Percentiles rank a stretch among this genome's conserved stretches.
phyloP scores from a whole-genome alignment of 495 filamentous ascomycete genomes.

The Aspergillus hancockii region DNA sequence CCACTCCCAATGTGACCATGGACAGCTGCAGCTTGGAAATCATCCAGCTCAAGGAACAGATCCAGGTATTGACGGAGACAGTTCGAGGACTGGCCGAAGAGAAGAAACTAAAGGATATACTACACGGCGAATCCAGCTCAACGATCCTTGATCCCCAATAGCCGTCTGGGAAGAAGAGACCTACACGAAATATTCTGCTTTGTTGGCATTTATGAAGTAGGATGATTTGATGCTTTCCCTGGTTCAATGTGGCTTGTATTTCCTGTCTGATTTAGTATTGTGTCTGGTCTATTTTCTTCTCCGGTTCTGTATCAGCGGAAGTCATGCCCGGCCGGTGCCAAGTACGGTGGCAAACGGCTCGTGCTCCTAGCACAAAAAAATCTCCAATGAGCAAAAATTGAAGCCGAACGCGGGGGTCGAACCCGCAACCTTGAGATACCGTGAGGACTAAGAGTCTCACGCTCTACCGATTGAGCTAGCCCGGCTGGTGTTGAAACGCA shows the following conservation, averaged over 20 bases:
- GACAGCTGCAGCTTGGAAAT: conserved; percentile 71
- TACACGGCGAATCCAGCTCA: conserved; percentile 20
- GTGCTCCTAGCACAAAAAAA: neutral
- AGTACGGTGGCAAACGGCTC: neutral
- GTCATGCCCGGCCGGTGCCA: neutral
- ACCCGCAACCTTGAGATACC: conserved; percentile 58
- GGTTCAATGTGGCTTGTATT: neutral
- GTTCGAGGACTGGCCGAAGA: conserved; percentile 46
- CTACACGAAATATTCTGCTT: neutral
- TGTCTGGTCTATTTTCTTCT: neutral
- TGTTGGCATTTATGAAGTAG: neutral
- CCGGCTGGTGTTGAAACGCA: conserved; percentile 23
- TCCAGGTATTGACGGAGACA: conserved; percentile 65
- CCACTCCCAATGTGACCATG: conserved; percentile 73
- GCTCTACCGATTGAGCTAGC: conserved; percentile 62
- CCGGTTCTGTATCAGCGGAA: neutral
- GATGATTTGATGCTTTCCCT: neutral
- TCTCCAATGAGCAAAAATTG: conserved; percentile 10
- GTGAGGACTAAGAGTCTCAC: conserved; percentile 51
- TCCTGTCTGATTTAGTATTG: neutral
- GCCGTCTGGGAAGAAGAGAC: neutral
- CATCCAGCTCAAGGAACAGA: conserved; percentile 64
- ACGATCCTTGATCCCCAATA: conserved; percentile 16
- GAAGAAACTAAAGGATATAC: conserved; percentile 8
- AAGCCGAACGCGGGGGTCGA: conserved; percentile 59